Conservation (phyloP, 2,329 filamentous ascomycete genomes). For the Cordyceps tenuipes region DNA sequence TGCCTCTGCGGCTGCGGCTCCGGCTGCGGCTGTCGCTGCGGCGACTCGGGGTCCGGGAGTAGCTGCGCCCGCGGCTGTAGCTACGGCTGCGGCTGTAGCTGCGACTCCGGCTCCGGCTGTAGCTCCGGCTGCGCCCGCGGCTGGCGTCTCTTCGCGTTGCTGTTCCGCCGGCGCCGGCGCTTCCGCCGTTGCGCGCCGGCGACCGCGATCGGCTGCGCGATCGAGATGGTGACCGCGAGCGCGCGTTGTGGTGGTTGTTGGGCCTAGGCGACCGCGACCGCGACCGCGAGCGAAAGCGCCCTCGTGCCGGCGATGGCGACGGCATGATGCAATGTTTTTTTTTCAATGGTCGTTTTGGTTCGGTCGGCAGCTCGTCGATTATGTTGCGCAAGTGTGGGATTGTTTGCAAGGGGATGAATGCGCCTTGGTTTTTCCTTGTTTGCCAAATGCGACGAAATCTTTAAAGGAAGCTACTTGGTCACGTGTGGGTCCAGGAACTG, state of each 20-base stretch:
- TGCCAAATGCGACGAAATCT: neutral
- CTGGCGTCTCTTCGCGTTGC: neutral
- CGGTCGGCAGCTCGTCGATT: neutral
- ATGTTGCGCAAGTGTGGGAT: too few species aligned
- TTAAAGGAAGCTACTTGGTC: slow-evolving; percentile 9
- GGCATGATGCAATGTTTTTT: neutral
- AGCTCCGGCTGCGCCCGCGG: slow-evolving; percentile 23
- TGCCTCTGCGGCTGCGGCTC: slow-evolving; percentile 24
- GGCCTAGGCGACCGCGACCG: slow-evolving; percentile 25
- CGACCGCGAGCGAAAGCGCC: slow-evolving; percentile 25
- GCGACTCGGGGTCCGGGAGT: slow-evolving; percentile 21
- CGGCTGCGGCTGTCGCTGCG: slow-evolving; percentile 22
- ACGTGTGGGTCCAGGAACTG: slow-evolving; percentile 3
- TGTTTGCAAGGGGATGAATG: neutral
- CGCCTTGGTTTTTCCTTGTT: neutral
- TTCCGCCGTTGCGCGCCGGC: neutral
- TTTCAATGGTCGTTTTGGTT: neutral
- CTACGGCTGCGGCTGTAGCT: slow-evolving; percentile 18
- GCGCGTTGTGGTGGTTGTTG: neutral
- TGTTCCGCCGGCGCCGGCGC: neutral
- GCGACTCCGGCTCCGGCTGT: slow-evolving; percentile 18
- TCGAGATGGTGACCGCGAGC: slow-evolving; percentile 20
- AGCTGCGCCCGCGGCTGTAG: slow-evolving; percentile 20
- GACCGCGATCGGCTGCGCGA: slow-evolving; percentile 15
- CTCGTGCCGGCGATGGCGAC: slow-evolving; percentile 22